Conservation (phyloP, 78 protist species). For the Protostelium mycophagum region DNA sequence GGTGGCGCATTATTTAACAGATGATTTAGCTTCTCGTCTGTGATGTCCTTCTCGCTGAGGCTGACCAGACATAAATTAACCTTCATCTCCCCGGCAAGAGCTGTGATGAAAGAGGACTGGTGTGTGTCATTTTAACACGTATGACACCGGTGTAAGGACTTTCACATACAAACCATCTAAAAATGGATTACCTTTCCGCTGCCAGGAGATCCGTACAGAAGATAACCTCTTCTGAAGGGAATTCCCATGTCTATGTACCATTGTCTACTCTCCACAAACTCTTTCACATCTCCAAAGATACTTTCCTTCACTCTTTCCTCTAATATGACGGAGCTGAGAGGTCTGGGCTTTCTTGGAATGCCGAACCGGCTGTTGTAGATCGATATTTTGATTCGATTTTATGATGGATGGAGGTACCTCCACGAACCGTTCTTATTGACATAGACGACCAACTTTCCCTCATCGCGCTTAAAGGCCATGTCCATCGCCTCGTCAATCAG, state of each 20-base stretch:
- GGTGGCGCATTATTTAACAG: constrained; percentile 36
- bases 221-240: constrained; percentile 64
- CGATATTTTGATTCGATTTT: neutral
- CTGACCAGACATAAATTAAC: constrained; percentile 66
- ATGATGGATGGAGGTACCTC: neutral
- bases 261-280: constrained; percentile 37
- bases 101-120: constrained; percentile 57
- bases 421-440: neutral
- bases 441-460: constrained; percentile 44
- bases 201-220: constrained; percentile 77
- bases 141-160: constrained; percentile 24
- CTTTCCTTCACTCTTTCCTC: constrained; percentile 9
- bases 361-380: neutral
- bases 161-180: neutral
- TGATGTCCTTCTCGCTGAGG: constrained; percentile 27
- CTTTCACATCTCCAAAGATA: constrained; percentile 27
- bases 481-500: constrained; percentile 26
- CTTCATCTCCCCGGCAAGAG: constrained; percentile 76
- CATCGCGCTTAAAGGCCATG: constrained; percentile 40
- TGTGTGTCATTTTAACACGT: constrained; percentile 93
- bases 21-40: constrained; percentile 46
- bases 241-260: constrained; percentile 56
- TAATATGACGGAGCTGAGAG: constrained; percentile 33
- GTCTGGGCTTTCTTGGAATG: neutral
- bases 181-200: constrained; percentile 70